A percentile compares a stretch with the other conserved stretches of the same genome.
Evolutionary conservation across 345 rosid species (phyloP).

Genomic region (Murraya koenigii): DNA sequence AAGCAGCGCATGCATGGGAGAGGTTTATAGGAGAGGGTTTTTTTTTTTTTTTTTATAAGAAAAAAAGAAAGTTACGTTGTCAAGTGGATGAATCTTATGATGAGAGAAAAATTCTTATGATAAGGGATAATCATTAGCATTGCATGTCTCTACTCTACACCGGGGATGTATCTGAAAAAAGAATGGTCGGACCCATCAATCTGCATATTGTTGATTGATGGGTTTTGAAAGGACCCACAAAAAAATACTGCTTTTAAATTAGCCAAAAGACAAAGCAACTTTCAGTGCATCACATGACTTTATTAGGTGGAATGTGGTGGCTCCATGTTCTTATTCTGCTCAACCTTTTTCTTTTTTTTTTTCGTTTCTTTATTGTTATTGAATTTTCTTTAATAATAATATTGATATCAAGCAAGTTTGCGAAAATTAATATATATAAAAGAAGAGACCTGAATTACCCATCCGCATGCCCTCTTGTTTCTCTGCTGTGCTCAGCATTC

Average conservation of each 20-base stretch:
- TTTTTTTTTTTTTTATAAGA: not conserved
- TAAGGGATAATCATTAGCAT: slow-evolving; percentile 32
- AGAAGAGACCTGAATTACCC: slow-evolving; percentile 16
- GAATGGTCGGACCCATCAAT: slow-evolving; percentile 20
- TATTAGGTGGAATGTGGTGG: slow-evolving; percentile 51
- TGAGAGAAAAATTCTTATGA: no score
- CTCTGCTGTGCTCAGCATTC: slow-evolving; percentile 23
- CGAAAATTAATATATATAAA: not conserved
- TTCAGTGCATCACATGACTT: slow-evolving; percentile 44
- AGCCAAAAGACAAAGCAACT: slow-evolving; percentile 20
- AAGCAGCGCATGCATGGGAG: slow-evolving; percentile 14
- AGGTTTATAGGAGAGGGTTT: not conserved
- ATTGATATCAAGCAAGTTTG: not conserved
- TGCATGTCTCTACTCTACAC: slow-evolving; percentile 9
- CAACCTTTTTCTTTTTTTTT: no score
- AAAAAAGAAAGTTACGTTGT: not conserved
- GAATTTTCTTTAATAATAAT: not conserved
- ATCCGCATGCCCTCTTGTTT: slow-evolving; percentile 33
- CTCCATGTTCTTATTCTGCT: slow-evolving; percentile 41
- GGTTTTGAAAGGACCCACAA: slow-evolving; percentile 7
- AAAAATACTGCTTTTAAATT: slow-evolving; percentile 15
- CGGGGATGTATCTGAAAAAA: slow-evolving; percentile 15
- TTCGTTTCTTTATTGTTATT: not conserved
- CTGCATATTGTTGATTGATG: slow-evolving; percentile 18
- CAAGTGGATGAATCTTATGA: slow-evolving; percentile 16